Evolutionary conservation across 106 monocot species (phyloP), one percentile per base, ranked within the genome.

Genomic region (Acanthochlamys bracteata): DNA sequence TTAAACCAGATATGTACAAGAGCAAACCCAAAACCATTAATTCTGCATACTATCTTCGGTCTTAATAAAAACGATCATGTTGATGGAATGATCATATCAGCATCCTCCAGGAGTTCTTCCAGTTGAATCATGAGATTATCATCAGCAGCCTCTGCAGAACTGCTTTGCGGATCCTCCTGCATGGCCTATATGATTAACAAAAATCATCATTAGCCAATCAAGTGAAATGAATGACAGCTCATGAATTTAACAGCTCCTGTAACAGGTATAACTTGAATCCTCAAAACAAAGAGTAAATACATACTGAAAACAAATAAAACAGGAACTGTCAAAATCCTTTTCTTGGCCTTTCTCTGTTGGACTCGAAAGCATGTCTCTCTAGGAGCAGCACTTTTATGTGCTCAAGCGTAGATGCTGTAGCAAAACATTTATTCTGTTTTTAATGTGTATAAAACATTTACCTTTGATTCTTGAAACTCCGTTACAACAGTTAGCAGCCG

Each of bases 391-490:
- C n/a, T n/a, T n/a, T n/a, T n/a, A n/a, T n/a, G n/a, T n/a, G n/a
- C n/a, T n/a, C n/a, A n/a, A n/a, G n/a, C n/a, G n/a, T n/a, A n/a
- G n/a, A n/a, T n/a, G n/a, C n/a, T n/a, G n/a, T n/a, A n/a, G 43
- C 13, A 9, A 45, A 45, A 45, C 43, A 45, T 9, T 12, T 14
- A 49, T 14, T 49, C 4, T 14, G 17, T 49, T 49, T 1, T 4
- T 4, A 49, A 17, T 14, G 17, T 10, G 2, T 12, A 49, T 49
- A 3, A 49, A 49, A 49, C 9, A 61, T 57, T 53, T 81, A 94
- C 94, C 86, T 86, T 85, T 21, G 89, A 84, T 59, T 81, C 84
- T 46, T 94, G 83, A 17, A 90, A 54, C 39, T 87, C 75, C 11
- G 86, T 81, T 23, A 82, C 86, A 55, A 77, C 82, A 47, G 73